A percentile compares a stretch with the other conserved stretches of the same genome.
phyloP scores from a whole-genome alignment of 2,329 filamentous ascomycete species.

The Raffaelea deltoideospora region DNA sequence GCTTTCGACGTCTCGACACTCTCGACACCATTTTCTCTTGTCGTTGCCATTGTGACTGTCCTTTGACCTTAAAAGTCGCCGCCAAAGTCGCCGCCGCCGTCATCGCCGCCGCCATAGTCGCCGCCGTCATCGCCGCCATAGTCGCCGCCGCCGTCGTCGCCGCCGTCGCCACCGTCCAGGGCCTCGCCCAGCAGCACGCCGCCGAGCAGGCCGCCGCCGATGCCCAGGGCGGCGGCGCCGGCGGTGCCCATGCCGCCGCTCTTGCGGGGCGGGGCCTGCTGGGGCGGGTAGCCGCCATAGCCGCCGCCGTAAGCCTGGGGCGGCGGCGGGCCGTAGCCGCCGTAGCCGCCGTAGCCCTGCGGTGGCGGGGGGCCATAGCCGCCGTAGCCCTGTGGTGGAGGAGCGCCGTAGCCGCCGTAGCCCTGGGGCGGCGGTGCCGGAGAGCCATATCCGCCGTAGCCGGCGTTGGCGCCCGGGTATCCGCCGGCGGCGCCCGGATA shows the following conservation, averaged over 20 bases:
- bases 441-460: slow-evolving; percentile 15
- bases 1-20: too few relatives aligned
- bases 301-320: not conserved
- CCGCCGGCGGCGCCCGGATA: not conserved
- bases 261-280: slow-evolving; percentile 1
- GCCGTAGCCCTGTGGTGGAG: slow-evolving; percentile 18
- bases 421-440: not conserved
- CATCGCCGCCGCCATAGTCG: slow-evolving; percentile 18
- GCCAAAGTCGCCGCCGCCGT: slow-evolving; percentile 18
- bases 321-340: slow-evolving; percentile 12
- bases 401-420: slow-evolving; percentile 15
- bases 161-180: slow-evolving; percentile 40
- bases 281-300: slow-evolving; percentile 10
- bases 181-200: slow-evolving; percentile 57
- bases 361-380: slow-evolving; percentile 18
- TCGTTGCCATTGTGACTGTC: too few relatives aligned
- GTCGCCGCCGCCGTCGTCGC: slow-evolving; percentile 6
- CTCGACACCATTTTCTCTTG: too few relatives aligned
- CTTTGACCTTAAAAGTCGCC: slow-evolving; percentile 27
- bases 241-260: slow-evolving; percentile 44
- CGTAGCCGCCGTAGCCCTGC: slow-evolving; percentile 16
- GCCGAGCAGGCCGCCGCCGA: slow-evolving; percentile 69
- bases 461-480: too few relatives aligned
- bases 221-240: slow-evolving; percentile 61
- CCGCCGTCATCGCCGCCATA: slow-evolving; percentile 16